Evolutionary conservation across 768 basidiomycete genomes (phyloP), one percentile per base, ranked within the genome.

Genomic region (Trametes elegans): DNA sequence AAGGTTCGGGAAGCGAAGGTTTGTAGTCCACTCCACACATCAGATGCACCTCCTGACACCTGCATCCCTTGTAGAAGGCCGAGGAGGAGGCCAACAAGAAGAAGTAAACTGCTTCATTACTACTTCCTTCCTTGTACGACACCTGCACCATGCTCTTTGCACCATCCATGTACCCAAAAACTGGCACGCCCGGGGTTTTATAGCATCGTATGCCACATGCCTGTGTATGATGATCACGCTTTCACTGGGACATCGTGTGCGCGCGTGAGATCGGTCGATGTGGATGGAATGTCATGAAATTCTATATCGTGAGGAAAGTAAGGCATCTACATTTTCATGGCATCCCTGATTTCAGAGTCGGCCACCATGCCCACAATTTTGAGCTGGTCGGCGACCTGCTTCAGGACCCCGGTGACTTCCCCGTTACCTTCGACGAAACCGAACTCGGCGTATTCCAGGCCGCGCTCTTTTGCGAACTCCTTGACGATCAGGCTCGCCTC

Each of bases 21-120:
- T 66, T 57, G 86, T 74, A 28, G 8, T 7, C 26, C 35, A 29
- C 40, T 16, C 28, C 26, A 31, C 8, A 27, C 32, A 43, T 21
- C 49, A 41, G 31, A 29, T 29, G 45, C 24, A 49, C 66, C 2
- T 21, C 7, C 7, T 67, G 4, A 71, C 63, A 1, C 32, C 31
- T 28, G 23, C 53, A 31, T 48, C 24, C 31, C 42, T 64, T 64
- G 59, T 52, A 91, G 90, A 90, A 87, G 70, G 90, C 90, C 64
- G 93, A 93, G 70, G 92, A 94, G 81, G 92, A 93, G 70, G 90
- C 88, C 54, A 83, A 80, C 70, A 93, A 93, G 81, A 92, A 92
- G 79, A 92, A 93, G 78, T 90, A 84, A 76, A 75, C 55, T 53
- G 61, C 57, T 59, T 48, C 46, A 45, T 53, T 49, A 26, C 59